Evolutionary conservation across 768 basidiomycete species (phyloP), one percentile per base, ranked within the genome.

Genomic region (Podaxis sp.): DNA sequence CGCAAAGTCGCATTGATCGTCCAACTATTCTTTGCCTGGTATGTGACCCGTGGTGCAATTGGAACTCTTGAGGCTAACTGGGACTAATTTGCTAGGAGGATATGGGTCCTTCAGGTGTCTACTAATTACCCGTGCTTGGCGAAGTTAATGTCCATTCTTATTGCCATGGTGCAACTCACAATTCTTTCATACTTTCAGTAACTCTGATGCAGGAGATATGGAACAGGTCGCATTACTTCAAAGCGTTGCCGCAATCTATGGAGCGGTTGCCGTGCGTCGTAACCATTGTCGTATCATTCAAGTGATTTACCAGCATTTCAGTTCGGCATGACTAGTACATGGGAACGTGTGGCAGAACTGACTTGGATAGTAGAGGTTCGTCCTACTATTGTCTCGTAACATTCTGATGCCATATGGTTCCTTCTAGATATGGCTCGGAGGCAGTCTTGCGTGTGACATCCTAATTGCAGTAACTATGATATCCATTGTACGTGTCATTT

Each of bases 1-100:
- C 36, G 15, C 26, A 4, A 57, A 52, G 49, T 52, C 26, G 41
- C 60, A 17, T 53, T 55, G 53, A 56, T 53, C 30, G 62, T 66
- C 26, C 62, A 66, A 22, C 11, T 53, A 10, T 66, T 63, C 38
- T 66, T 63, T 54, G 62, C 65, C 13, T 63, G 61, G 61, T 66
- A 36, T 7, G 61, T 40, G 11, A 37, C 13, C 10, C 11, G 49
- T 13, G 12, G 22, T 50, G 10, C 11, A 24, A 22, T 2, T 50
- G 11, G 24, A 10, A 24, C 20, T 5, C 11, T 24, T 13, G 12
- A 12, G 22, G 49, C 48, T 50, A 22, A 50, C 26, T 12, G 22
- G 12, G 49, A 50, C 10, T 10, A 24, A 24, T 15, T 22, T 50
- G 10, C 3, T 33, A 66, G 65, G 65, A 51, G 65, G 20, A 63